Evolutionary conservation across 495 filamentous ascomycete genomes (phyloP).

Genomic region (Collariella sp.): DNA sequence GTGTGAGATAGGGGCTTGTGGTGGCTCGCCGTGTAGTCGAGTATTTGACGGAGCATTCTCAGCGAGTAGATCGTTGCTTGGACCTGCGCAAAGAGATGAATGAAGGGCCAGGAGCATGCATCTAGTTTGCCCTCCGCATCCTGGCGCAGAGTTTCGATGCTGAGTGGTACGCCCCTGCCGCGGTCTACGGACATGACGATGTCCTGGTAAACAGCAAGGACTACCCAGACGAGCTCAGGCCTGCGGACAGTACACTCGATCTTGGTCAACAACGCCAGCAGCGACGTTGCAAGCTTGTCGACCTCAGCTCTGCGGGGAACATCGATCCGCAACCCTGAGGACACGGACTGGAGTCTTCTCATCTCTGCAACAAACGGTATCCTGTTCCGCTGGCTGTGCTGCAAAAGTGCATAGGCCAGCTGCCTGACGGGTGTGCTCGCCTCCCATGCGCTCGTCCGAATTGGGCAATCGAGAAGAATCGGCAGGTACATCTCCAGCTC

Average conservation of each 20-base stretch:
- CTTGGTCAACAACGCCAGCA: slow-evolving; percentile 9
- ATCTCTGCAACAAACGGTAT: slow-evolving; percentile 22
- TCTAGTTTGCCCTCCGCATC: slow-evolving; percentile 16
- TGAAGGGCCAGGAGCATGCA: slow-evolving; percentile 45
- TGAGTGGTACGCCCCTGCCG: slow-evolving; percentile 22
- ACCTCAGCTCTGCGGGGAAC: slow-evolving; percentile 1
- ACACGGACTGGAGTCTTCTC: slow-evolving; percentile 21
- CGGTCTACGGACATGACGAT: slow-evolving; percentile 29
- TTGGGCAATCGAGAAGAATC: slow-evolving; percentile 48
- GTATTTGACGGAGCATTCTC: slow-evolving; percentile 52
- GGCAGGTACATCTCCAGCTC: slow-evolving; percentile 48
- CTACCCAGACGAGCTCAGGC: slow-evolving; percentile 25
- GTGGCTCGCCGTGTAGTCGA: slow-evolving; percentile 23
- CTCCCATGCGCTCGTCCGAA: slow-evolving; percentile 56
- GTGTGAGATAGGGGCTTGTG: not conserved
- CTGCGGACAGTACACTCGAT: not conserved
- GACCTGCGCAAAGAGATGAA: slow-evolving; percentile 56
- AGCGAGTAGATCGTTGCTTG: slow-evolving; percentile 59
- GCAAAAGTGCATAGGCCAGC: slow-evolving; percentile 53
- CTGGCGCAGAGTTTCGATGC: slow-evolving; percentile 19
- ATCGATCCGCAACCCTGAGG: slow-evolving; percentile 14
- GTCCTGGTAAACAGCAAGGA: slow-evolving; percentile 37
- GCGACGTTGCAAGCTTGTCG: not conserved
- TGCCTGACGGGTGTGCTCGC: slow-evolving; percentile 43
- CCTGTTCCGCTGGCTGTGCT: slow-evolving; percentile 22